phyloP scores from a whole-genome alignment of 148 eudicot genomes.

The Chenopodium album region DNA sequence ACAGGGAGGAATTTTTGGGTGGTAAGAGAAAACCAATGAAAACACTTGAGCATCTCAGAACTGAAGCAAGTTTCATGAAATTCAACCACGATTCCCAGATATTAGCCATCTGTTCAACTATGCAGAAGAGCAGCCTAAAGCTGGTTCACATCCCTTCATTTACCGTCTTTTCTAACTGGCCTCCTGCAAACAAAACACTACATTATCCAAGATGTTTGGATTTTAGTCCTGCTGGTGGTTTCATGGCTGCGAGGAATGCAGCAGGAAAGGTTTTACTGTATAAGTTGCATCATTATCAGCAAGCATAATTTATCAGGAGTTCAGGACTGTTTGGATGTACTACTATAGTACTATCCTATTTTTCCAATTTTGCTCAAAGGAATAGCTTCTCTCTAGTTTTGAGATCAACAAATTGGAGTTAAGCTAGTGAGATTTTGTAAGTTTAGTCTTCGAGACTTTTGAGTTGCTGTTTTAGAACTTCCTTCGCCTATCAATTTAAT shows the following conservation, averaged over 20 bases:
- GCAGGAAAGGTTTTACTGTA: slow-evolving; percentile 72
- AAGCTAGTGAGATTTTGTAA: not conserved
- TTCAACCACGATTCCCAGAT: slow-evolving; percentile 80
- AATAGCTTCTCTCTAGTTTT: not conserved
- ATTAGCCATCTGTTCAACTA: slow-evolving; percentile 73
- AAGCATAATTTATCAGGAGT: slow-evolving; percentile 38
- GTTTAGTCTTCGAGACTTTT: not conserved
- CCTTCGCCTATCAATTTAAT: not conserved
- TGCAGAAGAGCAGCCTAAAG: slow-evolving; percentile 72
- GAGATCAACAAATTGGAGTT: not conserved
- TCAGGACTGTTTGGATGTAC: slow-evolving; percentile 4
- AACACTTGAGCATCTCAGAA: slow-evolving; percentile 63
- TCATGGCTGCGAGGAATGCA: slow-evolving; percentile 87
- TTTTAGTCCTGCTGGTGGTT: slow-evolving; percentile 89
- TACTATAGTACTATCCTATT: not conserved
- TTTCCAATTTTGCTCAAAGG: slow-evolving; percentile 2
- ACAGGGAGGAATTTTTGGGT: slow-evolving; percentile 71
- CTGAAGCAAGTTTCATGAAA: slow-evolving; percentile 68
- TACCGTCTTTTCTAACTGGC: slow-evolving; percentile 89
- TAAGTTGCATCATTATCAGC: slow-evolving; percentile 76
- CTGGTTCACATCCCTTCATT: slow-evolving; percentile 80
- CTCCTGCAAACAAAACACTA: slow-evolving; percentile 48
- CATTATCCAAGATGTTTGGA: slow-evolving; percentile 63
- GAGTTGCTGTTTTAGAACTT: not conserved
- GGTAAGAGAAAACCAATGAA: slow-evolving; percentile 85